Evolutionary conservation across 1,284 basidiomycete species (phyloP), one percentile per base, ranked within the genome.

Genomic region (Ustilago cynodontis): DNA sequence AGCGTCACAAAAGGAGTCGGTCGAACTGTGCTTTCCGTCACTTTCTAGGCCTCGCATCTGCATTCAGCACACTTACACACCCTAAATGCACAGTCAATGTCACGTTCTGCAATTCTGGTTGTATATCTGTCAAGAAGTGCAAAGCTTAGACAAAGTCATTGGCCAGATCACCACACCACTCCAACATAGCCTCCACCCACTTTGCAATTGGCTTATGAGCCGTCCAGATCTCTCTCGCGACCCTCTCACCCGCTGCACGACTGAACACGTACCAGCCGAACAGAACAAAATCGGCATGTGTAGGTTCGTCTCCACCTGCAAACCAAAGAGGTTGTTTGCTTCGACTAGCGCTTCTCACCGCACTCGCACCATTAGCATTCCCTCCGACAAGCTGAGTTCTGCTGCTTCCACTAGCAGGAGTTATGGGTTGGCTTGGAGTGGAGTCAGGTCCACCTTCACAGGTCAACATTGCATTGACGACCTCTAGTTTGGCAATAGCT

Each of bases 281-380:
- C 35, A 82, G 65, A 39, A 70, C 65, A 62, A 78, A 78, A 57
- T 82, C 80, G 26, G 80, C 78, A 63, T 82, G 80, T 22, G 72
- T 80, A 14, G 80, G 80, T 14, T 77, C 35, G 10, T 71, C 62
- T 7, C 77, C 73, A 10, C 75, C 77, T 3, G 73, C 78, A 28
- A 82, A 55, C 77, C 77, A 82, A 7, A 65, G 35, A 2, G 62
- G 37, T 28, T 56, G 16, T n/a, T 51, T 63, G 37, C 11, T 20
- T 11, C 60, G 47, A 43, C 65, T 60, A 1, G 37, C 56, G 26
- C 59, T 59, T 13, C 56, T 58, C 10, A 26, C 39, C 41, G n/a
- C 18, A 20, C 57, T 58, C 29, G 49, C 26, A 6, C 53, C 53
- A 53, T 35, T 51, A 4, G 29, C 26, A 20, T 4, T 26, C 1